Evolutionary conservation across 2,329 filamentous ascomycete species (phyloP).

Genomic region (Fonsecaea pedrosoi): DNA sequence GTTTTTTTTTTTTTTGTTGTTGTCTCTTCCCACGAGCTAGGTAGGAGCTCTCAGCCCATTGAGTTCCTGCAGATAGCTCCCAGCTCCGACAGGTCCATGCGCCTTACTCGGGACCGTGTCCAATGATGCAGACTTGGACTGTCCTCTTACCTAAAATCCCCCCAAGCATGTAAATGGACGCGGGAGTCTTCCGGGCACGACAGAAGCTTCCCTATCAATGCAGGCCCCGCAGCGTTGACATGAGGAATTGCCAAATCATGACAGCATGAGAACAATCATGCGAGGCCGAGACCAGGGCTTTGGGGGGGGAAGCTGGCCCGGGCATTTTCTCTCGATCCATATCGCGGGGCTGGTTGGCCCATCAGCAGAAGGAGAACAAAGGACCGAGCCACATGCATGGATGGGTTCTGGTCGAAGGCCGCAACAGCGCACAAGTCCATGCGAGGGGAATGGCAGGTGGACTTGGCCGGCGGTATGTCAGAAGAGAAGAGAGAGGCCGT

Average conservation of each 20-base stretch:
- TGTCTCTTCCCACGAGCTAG: slow-evolving; percentile 14
- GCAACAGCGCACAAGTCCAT: slow-evolving; percentile 28
- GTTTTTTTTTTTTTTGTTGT: slow-evolving; percentile 9
- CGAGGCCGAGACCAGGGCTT: slow-evolving; percentile 2
- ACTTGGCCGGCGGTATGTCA: slow-evolving; percentile 3
- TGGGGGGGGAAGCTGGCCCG: neutral
- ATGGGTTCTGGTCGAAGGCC: neutral
- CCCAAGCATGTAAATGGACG: too few relatives aligned
- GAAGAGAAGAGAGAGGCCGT: neutral
- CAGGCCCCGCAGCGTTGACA: slow-evolving; percentile 18
- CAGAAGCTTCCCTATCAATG: slow-evolving; percentile 17
- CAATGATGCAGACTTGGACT: slow-evolving; percentile 13
- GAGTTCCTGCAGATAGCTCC: slow-evolving; percentile 29
- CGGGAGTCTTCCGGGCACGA: slow-evolving; percentile 3
- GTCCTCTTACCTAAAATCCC: slow-evolving; percentile 30
- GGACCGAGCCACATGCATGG: slow-evolving; percentile 17
- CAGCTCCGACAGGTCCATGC: neutral
- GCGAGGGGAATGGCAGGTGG: slow-evolving; percentile 9
- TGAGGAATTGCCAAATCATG: slow-evolving; percentile 23
- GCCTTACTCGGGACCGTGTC: neutral
- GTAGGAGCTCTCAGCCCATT: slow-evolving; percentile 8
- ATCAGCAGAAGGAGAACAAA: neutral
- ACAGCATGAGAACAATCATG: slow-evolving; percentile 10
- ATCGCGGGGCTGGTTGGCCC: neutral
- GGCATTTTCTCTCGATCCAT: neutral